Evolutionary conservation across 2,329 filamentous ascomycete species (phyloP).

Genomic region (Aureobasidium melanogenum): DNA sequence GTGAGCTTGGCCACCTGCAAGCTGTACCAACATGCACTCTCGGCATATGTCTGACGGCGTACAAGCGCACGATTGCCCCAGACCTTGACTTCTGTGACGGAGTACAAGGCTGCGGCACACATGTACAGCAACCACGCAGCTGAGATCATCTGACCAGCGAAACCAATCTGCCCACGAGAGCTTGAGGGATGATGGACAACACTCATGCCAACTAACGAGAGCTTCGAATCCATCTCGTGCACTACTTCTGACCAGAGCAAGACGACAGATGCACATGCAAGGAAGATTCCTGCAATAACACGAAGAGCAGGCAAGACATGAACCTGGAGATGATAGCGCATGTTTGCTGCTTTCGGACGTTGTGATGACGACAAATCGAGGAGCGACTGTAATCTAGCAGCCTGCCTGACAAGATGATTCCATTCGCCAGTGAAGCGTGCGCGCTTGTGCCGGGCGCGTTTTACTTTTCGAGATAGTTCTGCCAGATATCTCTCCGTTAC

Average conservation of each 20-base stretch:
- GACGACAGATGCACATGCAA: constrained; percentile 66
- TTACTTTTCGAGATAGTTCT: constrained; percentile 73
- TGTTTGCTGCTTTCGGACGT: constrained; percentile 58
- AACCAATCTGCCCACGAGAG: constrained; percentile 66
- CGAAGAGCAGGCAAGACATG: constrained; percentile 62
- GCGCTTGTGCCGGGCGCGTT: constrained; percentile 73
- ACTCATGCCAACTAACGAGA: constrained; percentile 61
- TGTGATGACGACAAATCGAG: constrained; percentile 76
- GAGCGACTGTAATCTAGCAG: constrained; percentile 67
- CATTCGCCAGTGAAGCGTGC: constrained; percentile 79
- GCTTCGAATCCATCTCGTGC: constrained; percentile 63
- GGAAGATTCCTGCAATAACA: constrained; percentile 55
- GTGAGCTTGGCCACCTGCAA: constrained; percentile 87
- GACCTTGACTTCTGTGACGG: constrained; percentile 88
- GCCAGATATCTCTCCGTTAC: constrained; percentile 91
- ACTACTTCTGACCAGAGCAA: constrained; percentile 93
- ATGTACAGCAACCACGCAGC: constrained; percentile 92
- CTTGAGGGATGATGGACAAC: constrained; percentile 69
- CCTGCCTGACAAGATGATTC: constrained; percentile 67
- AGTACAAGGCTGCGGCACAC: constrained; percentile 79
- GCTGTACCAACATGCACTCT: constrained; percentile 93
- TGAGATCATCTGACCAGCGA: constrained; percentile 76
- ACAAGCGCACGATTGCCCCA: constrained; percentile 93
- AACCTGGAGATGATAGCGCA: constrained; percentile 69
- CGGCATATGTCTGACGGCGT: constrained; percentile 79